phyloP scores from a whole-genome alignment of 345 rosid genomes.

The Isatis tinctoria region DNA sequence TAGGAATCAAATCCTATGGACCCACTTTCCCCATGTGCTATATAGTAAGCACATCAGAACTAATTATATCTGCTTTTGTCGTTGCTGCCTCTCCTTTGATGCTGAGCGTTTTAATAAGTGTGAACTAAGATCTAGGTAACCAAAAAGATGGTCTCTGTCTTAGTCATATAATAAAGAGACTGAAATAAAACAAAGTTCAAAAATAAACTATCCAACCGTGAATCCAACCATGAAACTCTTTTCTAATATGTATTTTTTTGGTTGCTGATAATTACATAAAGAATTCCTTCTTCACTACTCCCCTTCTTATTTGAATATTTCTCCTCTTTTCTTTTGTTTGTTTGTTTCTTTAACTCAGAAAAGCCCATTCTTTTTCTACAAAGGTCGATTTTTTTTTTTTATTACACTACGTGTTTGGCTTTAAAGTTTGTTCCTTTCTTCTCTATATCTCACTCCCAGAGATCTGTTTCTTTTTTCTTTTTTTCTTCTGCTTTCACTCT shows the following conservation, averaged over 20 bases:
- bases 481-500: conserved; percentile 23
- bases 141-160: conserved; percentile 22
- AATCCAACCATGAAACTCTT: conserved; percentile 32
- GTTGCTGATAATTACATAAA: not conserved
- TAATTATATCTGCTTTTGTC: conserved; percentile 15
- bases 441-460: not conserved
- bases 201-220: conserved; percentile 22
- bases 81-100: conserved; percentile 9
- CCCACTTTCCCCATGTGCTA: conserved; percentile 25
- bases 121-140: conserved; percentile 26
- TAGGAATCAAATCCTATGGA: conserved; percentile 12
- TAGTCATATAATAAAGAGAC: conserved; percentile 7
- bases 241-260: not conserved
- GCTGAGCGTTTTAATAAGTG: conserved; percentile 12
- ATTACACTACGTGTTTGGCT: not conserved
- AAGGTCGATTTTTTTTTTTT: conserved; percentile 13
- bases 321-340: not conserved
- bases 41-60: conserved; percentile 8
- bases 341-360: not conserved
- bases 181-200: not conserved
- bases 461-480: conserved; percentile 10
- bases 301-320: not conserved
- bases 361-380: conserved; percentile 9
- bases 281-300: not conserved
- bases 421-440: conserved; percentile 32